Evolutionary conservation across 2,329 filamentous ascomycete genomes (phyloP).

Genomic region (Trichocomaceae sp.): DNA sequence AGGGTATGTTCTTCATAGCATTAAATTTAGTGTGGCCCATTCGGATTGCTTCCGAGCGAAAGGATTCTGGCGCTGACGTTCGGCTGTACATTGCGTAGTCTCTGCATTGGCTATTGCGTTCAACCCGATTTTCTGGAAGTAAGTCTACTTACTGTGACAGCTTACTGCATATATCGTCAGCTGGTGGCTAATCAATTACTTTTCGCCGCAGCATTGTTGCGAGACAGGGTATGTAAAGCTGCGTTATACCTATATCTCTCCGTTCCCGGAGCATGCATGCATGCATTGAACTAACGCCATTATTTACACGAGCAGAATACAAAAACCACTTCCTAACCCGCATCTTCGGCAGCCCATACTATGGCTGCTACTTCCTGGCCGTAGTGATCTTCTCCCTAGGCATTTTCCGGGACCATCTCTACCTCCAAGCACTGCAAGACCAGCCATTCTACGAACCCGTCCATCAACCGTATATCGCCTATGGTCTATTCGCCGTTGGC

Average conservation of each 20-base stretch:
- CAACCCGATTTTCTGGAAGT: constrained; percentile 99
- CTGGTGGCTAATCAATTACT: constrained; percentile 15
- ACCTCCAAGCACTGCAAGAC: constrained; percentile 72
- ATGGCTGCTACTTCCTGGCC: constrained; percentile 85
- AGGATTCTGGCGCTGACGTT: constrained; percentile 5
- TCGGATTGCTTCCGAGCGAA: constrained; percentile 6
- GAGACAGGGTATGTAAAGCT: constrained; percentile 68
- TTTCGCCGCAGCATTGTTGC: constrained; percentile 61
- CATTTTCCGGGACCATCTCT: constrained; percentile 78
- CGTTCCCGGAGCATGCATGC: neutral
- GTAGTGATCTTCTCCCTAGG: constrained; percentile 85
- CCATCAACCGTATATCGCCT: constrained; percentile 58
- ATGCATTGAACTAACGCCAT: constrained; percentile 14
- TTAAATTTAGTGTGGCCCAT: neutral
- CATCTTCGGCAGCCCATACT: constrained; percentile 70
- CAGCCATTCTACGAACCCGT: constrained; percentile 71
- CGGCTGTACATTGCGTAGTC: constrained; percentile 57
- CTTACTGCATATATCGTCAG: neutral
- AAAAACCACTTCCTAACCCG: constrained; percentile 82
- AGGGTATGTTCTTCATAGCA: constrained; percentile 45
- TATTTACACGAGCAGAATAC: constrained; percentile 60
- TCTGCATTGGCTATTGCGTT: constrained; percentile 78
- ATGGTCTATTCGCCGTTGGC: constrained; percentile 64
- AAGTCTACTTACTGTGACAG: constrained; percentile 39
- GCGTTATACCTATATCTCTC: neutral